phyloP scores from a whole-genome alignment of 352 stramenopile genomes.

The Saprolegnia parasitica region DNA sequence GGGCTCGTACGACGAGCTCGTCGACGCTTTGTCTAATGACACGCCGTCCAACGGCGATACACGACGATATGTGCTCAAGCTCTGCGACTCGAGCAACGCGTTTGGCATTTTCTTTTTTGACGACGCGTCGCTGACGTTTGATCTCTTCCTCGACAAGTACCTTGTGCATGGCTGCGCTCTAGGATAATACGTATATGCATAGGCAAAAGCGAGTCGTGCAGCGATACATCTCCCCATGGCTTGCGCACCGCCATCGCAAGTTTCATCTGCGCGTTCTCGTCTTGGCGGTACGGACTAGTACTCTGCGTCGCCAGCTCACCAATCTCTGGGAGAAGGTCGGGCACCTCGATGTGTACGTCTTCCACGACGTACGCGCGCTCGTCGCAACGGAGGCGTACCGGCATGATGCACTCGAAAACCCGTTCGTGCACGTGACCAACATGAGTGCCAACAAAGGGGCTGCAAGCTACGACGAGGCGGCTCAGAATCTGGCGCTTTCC shows the following conservation, averaged over 20 bases:
- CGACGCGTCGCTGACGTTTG: background rate
- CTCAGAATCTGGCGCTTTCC: slow-evolving; percentile 4
- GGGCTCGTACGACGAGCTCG: slow-evolving; percentile 2
- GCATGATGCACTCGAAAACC: slow-evolving; percentile 2
- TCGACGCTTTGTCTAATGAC: background rate
- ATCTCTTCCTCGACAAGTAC: slow-evolving; percentile 8
- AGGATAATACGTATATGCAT: slow-evolving; percentile 12
- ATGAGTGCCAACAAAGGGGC: slow-evolving; percentile 30
- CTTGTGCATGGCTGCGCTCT: no score
- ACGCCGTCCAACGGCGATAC: background rate
- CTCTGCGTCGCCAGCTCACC: background rate
- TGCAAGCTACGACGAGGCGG: background rate
- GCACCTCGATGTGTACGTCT: slow-evolving; percentile 33
- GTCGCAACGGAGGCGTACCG: slow-evolving; percentile 26
- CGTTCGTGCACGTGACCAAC: slow-evolving; percentile 35
- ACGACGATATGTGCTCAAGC: slow-evolving; percentile 30
- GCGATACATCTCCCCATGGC: slow-evolving; percentile 18
- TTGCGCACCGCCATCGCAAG: slow-evolving; percentile 25
- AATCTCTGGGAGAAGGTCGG: slow-evolving; percentile 23
- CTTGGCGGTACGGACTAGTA: slow-evolving; percentile 24
- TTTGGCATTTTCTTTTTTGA: slow-evolving; percentile 31
- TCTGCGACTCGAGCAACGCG: slow-evolving; percentile 34
- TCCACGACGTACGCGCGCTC: slow-evolving; percentile 31
- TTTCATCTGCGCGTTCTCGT: slow-evolving; percentile 34
- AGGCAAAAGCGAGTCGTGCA: slow-evolving; percentile 28